Conservation (phyloP, 2,329 filamentous ascomycete genomes). For the Aspergillus fumigatus region DNA sequence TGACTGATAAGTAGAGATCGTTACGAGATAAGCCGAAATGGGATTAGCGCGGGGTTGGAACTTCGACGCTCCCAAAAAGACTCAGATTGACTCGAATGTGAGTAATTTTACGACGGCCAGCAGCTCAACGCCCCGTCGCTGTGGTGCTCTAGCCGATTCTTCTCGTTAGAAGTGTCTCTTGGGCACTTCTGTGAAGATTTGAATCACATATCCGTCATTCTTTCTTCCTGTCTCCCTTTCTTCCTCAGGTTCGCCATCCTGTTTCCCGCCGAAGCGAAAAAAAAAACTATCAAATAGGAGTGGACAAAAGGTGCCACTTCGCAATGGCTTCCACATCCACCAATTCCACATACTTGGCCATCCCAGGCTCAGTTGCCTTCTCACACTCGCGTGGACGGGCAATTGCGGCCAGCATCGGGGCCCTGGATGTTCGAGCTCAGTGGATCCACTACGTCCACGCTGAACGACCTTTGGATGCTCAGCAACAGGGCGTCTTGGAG, state of each 20-base stretch:
- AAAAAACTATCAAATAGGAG: conserved; percentile 3
- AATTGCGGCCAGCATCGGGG: conserved; percentile 40
- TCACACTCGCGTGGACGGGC: conserved; percentile 43
- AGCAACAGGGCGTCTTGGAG: conserved; percentile 50
- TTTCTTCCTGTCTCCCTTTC: neutral
- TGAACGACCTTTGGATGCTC: conserved; percentile 43
- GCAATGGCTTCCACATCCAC: conserved; percentile 30
- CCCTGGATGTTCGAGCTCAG: conserved; percentile 42
- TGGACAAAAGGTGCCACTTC: conserved; percentile 8
- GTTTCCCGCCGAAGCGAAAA: neutral
- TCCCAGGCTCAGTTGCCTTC: conserved; percentile 41
- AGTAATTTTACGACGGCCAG: conserved; percentile 14
- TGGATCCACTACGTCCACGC: conserved; percentile 63
- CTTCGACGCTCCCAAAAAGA: conserved; percentile 9
- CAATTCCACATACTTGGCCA: conserved; percentile 31
- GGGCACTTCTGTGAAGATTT: conserved; percentile 11
- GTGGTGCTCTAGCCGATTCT: conserved; percentile 15
- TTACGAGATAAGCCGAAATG: conserved; percentile 20
- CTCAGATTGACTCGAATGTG: neutral
- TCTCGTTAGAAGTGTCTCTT: conserved; percentile 17
- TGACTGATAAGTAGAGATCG: conserved; percentile 17
- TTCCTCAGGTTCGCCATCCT: neutral
- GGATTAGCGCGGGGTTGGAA: conserved; percentile 23
- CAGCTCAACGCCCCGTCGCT: conserved; percentile 17
- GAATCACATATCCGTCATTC: conserved; percentile 6